Percentiles rank a stretch among this genome's conserved stretches.
These are phyloP conservation scores for Talaromyces sp. DNA, from an alignment of 2,329 filamentous ascomycete species.

Conservation along the genomic window DNA sequence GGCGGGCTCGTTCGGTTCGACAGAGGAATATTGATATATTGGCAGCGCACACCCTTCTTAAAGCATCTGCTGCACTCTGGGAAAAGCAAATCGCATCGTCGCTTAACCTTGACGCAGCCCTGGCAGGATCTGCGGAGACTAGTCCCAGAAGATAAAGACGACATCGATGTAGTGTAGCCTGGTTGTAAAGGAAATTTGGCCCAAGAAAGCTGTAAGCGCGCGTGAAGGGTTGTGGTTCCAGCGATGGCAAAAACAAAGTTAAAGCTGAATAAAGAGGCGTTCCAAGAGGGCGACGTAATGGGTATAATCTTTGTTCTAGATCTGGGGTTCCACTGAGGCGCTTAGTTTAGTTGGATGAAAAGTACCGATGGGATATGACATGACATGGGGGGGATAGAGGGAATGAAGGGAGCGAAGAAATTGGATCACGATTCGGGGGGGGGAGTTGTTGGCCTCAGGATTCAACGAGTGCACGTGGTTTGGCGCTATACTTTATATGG, in stretches of 20 bases:
- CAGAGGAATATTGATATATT: conserved; percentile 28
- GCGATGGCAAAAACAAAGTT: neutral
- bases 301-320: neutral
- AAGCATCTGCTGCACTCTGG: conserved; percentile 28
- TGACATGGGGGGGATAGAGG: neutral
- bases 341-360: neutral
- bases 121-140: conserved; percentile 30
- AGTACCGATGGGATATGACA: neutral
- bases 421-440: neutral
- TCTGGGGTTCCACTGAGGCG: neutral
- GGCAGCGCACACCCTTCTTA: conserved; percentile 23
- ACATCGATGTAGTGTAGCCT: neutral
- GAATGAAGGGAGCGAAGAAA: neutral
- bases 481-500: neutral
- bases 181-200: neutral
- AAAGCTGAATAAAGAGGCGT: neutral
- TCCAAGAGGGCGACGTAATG: neutral
- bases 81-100: conserved; percentile 28
- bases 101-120: conserved; percentile 28
- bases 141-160: conserved; percentile 18
- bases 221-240: neutral
- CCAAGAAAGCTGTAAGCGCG: neutral
- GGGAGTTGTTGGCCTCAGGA: neutral
- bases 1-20: conserved; percentile 9
- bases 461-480: neutral